Evolutionary conservation across 2,329 filamentous ascomycete genomes (phyloP).

Genomic region (Aotearoamyces nothofagi): DNA sequence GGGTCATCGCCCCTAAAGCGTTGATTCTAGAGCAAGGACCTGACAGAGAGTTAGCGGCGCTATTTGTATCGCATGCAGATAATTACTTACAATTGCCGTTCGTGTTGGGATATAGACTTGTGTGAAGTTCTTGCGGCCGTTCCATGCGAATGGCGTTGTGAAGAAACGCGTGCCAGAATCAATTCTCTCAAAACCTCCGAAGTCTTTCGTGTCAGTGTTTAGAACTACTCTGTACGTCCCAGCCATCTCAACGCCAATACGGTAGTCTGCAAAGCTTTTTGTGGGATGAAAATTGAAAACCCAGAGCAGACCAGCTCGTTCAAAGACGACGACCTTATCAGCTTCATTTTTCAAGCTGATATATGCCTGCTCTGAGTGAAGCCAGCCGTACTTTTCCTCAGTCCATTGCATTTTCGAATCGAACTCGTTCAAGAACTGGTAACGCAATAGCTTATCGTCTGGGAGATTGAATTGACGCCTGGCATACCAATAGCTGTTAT

Average conservation of each 20-base stretch:
- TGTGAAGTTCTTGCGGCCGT: slow-evolving; percentile 74
- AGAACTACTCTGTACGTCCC: slow-evolving; percentile 82
- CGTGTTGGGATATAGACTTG: slow-evolving; percentile 82
- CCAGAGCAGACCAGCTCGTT: slow-evolving; percentile 79
- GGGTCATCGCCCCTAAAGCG: too few relatives aligned
- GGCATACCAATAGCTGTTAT: slow-evolving; percentile 89
- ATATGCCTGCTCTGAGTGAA: slow-evolving; percentile 73
- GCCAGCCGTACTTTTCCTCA: slow-evolving; percentile 84
- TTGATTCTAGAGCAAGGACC: slow-evolving; percentile 22
- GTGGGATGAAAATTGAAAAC: slow-evolving; percentile 92
- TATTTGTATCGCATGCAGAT: too few relatives aligned
- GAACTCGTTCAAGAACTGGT: slow-evolving; percentile 85
- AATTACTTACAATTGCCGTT: slow-evolving; percentile 70
- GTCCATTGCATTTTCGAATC: slow-evolving; percentile 80
- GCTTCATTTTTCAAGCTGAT: slow-evolving; percentile 85
- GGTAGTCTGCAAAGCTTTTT: slow-evolving; percentile 79
- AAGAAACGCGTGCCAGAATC: slow-evolving; percentile 77
- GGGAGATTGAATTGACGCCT: slow-evolving; percentile 86
- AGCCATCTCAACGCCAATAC: slow-evolving; percentile 69
- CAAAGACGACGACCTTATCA: slow-evolving; percentile 93
- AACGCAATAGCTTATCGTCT: slow-evolving; percentile 73
- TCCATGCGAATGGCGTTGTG: slow-evolving; percentile 84
- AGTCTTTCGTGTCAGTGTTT: slow-evolving; percentile 61
- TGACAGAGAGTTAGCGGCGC: too few relatives aligned
- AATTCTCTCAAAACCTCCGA: slow-evolving; percentile 68